Conservation (phyloP, 139 green algal genomes). For the Picochlorum sp. region DNA sequence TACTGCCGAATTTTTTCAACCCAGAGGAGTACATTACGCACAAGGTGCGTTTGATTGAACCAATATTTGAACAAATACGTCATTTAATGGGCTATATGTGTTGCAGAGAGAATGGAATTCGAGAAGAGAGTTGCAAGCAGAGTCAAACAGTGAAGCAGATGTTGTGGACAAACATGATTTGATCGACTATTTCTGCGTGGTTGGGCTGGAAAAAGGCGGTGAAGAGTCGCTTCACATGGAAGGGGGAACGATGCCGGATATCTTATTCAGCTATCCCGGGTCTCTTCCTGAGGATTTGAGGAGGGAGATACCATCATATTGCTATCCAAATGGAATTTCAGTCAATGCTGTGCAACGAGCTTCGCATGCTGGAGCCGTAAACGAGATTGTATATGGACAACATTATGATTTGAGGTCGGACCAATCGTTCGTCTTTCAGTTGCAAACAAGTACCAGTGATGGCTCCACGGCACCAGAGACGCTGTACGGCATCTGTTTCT, state of each 20-base stretch:
- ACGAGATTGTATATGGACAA: conserved; percentile 68
- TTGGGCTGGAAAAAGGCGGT: conserved; percentile 45
- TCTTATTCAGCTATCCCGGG: conserved; percentile 4
- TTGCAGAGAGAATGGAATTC: not conserved
- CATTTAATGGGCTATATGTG: not conserved
- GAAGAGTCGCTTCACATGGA: not conserved
- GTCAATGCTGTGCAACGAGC: conserved; percentile 55
- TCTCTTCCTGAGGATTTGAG: conserved; percentile 27
- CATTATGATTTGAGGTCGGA: conserved; percentile 39
- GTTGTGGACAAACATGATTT: conserved; percentile 8
- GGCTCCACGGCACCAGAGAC: conserved; percentile 36
- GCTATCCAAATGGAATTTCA: conserved; percentile 64
- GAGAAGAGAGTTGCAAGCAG: not conserved
- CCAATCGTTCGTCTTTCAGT: conserved; percentile 63
- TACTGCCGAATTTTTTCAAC: conserved; percentile 13
- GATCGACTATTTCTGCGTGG: conserved; percentile 64
- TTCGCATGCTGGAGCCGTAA: conserved; percentile 51
- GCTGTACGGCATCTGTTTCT: conserved; percentile 78
- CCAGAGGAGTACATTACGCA: conserved; percentile 25
- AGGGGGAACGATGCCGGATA: not conserved
- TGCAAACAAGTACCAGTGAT: conserved; percentile 44
- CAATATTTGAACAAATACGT: not conserved
- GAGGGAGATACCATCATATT: conserved; percentile 50
- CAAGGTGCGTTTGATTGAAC: conserved; percentile 15
- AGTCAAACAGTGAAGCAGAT: not conserved